phyloP scores from a whole-genome alignment of 2,329 filamentous ascomycete species.

The Decorospora gaudefroyi region DNA sequence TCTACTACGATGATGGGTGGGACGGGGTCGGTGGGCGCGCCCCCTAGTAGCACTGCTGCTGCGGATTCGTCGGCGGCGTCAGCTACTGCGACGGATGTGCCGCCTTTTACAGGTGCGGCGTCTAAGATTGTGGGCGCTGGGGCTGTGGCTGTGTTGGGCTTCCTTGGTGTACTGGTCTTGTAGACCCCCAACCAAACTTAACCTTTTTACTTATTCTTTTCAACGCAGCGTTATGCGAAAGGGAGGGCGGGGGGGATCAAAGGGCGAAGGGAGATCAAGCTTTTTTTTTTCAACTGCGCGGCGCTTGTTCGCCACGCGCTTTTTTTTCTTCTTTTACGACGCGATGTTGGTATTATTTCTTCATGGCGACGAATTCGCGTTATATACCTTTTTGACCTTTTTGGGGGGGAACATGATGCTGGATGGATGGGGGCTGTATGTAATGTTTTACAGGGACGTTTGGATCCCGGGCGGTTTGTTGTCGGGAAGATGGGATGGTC shows the following conservation, averaged over 20 bases:
- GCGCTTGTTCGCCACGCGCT: constrained; percentile 25
- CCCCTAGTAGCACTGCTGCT: constrained; percentile 9
- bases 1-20: constrained; percentile 17
- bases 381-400: constrained; percentile 25
- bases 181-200: constrained; percentile 25
- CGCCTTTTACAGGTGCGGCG: constrained; percentile 31
- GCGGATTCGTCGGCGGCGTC: no score
- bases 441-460: no score
- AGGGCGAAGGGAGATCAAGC: no score
- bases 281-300: constrained; percentile 31
- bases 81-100: constrained; percentile 3
- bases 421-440: no score
- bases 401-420: no score
- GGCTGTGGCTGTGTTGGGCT: constrained; percentile 48
- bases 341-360: constrained; percentile 40
- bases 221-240: neutral
- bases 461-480: no score
- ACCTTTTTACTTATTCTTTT: neutral
- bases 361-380: constrained; percentile 22
- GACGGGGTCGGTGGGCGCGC: constrained; percentile 2
- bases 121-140: constrained; percentile 46
- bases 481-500: no score
- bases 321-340: constrained; percentile 27
- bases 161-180: constrained; percentile 52
- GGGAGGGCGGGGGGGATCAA: no score